phyloP scores from a whole-genome alignment of 164 flowering plant species.

The Tinospora cordifolia region DNA sequence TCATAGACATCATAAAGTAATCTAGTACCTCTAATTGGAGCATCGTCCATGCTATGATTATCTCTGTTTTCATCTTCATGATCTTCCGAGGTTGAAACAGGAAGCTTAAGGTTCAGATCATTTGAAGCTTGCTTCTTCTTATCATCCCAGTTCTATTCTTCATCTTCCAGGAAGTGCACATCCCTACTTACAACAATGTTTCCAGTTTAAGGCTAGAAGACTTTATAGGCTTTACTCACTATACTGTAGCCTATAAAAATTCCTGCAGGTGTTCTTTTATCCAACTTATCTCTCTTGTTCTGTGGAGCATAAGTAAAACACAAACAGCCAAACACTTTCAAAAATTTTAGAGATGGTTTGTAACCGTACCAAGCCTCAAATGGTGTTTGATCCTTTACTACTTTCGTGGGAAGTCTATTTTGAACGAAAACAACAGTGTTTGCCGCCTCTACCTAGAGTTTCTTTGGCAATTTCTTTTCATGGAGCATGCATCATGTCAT shows the following conservation, averaged over 20 bases:
- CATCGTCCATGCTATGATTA: not conserved
- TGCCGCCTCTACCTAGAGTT: not conserved
- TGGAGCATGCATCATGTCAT: slow-evolving; percentile 2
- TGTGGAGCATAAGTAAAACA: not conserved
- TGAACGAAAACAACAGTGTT: not conserved
- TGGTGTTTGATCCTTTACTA: not conserved
- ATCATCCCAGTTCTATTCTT: not conserved
- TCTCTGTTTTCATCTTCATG: not conserved
- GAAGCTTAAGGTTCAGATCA: not conserved
- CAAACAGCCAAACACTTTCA: not conserved
- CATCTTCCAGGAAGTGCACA: not conserved
- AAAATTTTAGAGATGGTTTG: not conserved
- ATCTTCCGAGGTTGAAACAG: not conserved
- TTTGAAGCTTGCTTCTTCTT: not conserved
- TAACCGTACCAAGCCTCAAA: slow-evolving; percentile 6
- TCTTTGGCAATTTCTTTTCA: not conserved
- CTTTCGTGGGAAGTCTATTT: slow-evolving; percentile 3
- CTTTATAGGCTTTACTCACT: not conserved
- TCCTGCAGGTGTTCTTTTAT: not conserved
- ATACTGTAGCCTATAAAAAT: not conserved
- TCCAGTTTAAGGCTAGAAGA: too few species aligned
- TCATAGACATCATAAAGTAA: not conserved
- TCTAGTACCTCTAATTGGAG: not conserved
- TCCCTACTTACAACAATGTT: not conserved
- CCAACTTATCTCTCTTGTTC: slow-evolving; percentile 5